Percentiles rank a stretch among this genome's conserved stretches.
These are phyloP conservation scores for Arabidopsis arenosa DNA, from an alignment of 345 rosid species.

Conservation along the genomic window DNA sequence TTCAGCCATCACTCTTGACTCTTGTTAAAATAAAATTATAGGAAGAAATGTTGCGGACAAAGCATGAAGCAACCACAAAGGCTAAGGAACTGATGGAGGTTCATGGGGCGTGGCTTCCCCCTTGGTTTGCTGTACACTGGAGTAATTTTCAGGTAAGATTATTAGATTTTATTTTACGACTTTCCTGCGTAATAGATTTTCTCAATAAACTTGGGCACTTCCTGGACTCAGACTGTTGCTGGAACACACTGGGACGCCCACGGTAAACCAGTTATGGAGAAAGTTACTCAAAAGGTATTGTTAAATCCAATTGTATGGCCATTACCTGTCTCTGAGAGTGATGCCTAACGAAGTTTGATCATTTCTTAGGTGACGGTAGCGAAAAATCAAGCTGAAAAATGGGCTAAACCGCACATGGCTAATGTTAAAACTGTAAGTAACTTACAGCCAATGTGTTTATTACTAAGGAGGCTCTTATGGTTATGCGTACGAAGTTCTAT, in stretches of 20 bases:
- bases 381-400: conserved; percentile 66
- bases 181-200: neutral
- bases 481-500: conserved; percentile 9
- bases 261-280: conserved; percentile 78
- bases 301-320: neutral
- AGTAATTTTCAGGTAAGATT: conserved; percentile 61
- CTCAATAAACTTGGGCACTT: conserved; percentile 16
- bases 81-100: conserved; percentile 75
- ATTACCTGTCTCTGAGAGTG: neutral
- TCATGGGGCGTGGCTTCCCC: conserved; percentile 97
- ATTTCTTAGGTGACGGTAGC: conserved; percentile 61
- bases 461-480: conserved; percentile 16
- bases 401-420: conserved; percentile 83
- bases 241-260: conserved; percentile 67
- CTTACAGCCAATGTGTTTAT: neutral
- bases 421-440: conserved; percentile 70
- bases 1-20: conserved; percentile 7
- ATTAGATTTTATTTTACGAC: conserved; percentile 11
- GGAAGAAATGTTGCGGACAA: conserved; percentile 89
- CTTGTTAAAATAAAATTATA: conserved; percentile 21
- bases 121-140: conserved; percentile 77
- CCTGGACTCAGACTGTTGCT: conserved; percentile 50
- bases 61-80: conserved; percentile 75
- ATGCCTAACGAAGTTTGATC: conserved; percentile 22
- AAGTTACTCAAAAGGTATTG: conserved; percentile 69